A percentile compares a stretch with the other conserved stretches of the same genome.
phyloP scores from a whole-genome alignment of 2,329 filamentous ascomycete species.

The Oidium heveae region DNA sequence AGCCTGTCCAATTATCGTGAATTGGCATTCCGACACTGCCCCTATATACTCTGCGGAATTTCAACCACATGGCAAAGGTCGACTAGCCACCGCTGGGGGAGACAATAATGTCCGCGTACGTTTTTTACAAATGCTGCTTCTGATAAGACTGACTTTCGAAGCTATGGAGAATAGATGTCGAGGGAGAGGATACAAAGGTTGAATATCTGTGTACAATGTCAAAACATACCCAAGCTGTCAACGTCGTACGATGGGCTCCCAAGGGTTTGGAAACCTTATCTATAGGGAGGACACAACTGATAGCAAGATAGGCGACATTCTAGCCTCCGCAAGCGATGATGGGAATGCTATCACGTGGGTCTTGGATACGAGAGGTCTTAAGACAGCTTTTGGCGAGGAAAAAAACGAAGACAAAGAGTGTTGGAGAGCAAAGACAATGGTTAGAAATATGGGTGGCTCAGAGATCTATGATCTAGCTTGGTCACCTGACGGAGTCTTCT shows the following conservation, averaged over 20 bases:
- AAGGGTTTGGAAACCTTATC: slow-evolving; percentile 35
- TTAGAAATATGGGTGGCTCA: slow-evolving; percentile 58
- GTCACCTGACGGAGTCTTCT: slow-evolving; percentile 90
- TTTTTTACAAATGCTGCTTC: neutral
- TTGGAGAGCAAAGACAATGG: slow-evolving; percentile 96
- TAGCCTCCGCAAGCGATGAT: slow-evolving; percentile 89
- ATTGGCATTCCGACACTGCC: slow-evolving; percentile 94
- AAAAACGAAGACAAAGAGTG: slow-evolving; percentile 80
- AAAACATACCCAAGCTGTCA: slow-evolving; percentile 92
- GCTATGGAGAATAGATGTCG: slow-evolving; percentile 76
- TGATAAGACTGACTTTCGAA: slow-evolving; percentile 17
- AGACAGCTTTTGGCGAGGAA: slow-evolving; percentile 54
- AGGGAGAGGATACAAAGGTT: slow-evolving; percentile 68
- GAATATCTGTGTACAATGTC: slow-evolving; percentile 76
- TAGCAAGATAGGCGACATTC: slow-evolving; percentile 44
- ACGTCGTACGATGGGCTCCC: slow-evolving; percentile 89
- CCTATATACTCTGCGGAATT: slow-evolving; percentile 97
- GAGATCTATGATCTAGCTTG: slow-evolving; percentile 97
- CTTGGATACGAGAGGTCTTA: slow-evolving; percentile 43
- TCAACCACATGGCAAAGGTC: slow-evolving; percentile 72
- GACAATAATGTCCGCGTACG: slow-evolving; percentile 83
- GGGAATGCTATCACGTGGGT: slow-evolving; percentile 95
- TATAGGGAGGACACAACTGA: slow-evolving; percentile 1
- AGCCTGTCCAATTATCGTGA: slow-evolving; percentile 83
- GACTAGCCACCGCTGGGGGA: slow-evolving; percentile 79